A percentile compares a stretch with the other conserved stretches of the same genome.
Conservation (phyloP, 2,329 filamentous ascomycete genomes). For the Diplodia seriata region DNA sequence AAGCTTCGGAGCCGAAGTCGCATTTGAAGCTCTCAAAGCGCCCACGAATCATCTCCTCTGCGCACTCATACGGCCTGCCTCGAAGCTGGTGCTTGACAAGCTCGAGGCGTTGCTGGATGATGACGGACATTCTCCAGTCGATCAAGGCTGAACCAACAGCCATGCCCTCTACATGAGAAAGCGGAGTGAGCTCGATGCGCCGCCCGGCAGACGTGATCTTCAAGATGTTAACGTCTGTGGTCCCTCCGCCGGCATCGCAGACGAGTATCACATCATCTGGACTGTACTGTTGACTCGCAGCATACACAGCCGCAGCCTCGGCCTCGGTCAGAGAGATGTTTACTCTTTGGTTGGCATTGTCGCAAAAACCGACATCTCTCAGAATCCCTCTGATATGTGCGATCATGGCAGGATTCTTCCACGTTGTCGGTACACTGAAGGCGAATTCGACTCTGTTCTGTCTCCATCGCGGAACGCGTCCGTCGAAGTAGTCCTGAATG, state of each 20-base stretch:
- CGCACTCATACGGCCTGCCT: neutral
- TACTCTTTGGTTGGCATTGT: constrained; percentile 41
- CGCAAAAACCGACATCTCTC: constrained; percentile 54
- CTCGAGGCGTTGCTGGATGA: neutral
- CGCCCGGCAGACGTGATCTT: neutral
- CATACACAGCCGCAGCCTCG: constrained; percentile 56
- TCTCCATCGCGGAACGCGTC: constrained; percentile 43
- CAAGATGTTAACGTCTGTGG: constrained; percentile 35
- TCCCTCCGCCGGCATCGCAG: constrained; percentile 56
- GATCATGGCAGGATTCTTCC: constrained; percentile 55
- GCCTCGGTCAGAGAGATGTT: constrained; percentile 55
- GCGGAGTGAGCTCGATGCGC: neutral
- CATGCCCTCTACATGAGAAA: constrained; percentile 24
- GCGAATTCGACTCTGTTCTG: constrained; percentile 52
- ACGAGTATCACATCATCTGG: constrained; percentile 51
- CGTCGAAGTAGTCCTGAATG: constrained; percentile 44
- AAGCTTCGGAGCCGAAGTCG: constrained; percentile 1
- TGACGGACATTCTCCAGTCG: neutral
- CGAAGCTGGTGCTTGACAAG: neutral
- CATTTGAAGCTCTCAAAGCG: constrained; percentile 14
- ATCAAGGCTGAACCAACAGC: constrained; percentile 34
- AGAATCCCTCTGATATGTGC: constrained; percentile 56
- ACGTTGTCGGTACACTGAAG: constrained; percentile 62
- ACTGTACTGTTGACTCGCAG: constrained; percentile 33
- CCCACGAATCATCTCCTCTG: constrained; percentile 2